phyloP scores from a whole-genome alignment of 495 filamentous ascomycete species.

The Penicillium samsonianum region DNA sequence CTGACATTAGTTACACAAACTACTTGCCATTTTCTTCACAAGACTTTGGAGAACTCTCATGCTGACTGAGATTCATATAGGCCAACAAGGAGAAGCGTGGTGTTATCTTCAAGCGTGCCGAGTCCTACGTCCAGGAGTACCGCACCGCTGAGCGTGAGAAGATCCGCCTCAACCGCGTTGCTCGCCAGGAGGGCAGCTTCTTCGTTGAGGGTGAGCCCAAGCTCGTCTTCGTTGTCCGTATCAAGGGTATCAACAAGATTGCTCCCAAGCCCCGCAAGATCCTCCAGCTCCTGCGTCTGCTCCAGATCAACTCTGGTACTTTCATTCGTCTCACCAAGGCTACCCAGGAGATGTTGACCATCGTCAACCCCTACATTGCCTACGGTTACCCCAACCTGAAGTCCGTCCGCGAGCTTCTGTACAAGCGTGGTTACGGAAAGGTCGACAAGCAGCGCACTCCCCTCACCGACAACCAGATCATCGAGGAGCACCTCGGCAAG shows the following conservation, averaged over 20 bases:
- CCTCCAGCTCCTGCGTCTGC: slow-evolving; percentile 95
- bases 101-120: slow-evolving; percentile 99
- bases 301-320: slow-evolving; percentile 99
- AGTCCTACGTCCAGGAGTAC: slow-evolving; percentile 99
- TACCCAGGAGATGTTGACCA: slow-evolving; percentile 94
- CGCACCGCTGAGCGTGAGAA: slow-evolving; percentile 97
- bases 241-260: slow-evolving; percentile 99
- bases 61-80: slow-evolving; percentile 57
- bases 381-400: slow-evolving; percentile 99
- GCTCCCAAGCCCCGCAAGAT: slow-evolving; percentile 99
- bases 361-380: slow-evolving; percentile 96
- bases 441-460: slow-evolving; percentile 93
- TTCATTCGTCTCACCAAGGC: slow-evolving; percentile 98
- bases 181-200: slow-evolving; percentile 91
- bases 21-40: slow-evolving; percentile 20
- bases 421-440: slow-evolving; percentile 99
- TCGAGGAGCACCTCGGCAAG: slow-evolving; percentile 94
- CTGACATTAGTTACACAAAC: slow-evolving; percentile 61
- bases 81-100: slow-evolving; percentile 95
- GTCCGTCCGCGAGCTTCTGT: slow-evolving; percentile 96
- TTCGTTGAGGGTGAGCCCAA: slow-evolving; percentile 93
- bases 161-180: slow-evolving; percentile 83
- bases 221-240: slow-evolving; percentile 97
- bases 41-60: slow-evolving; percentile 18
- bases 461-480: slow-evolving; percentile 95